Base-by-base conservation (phyloP, 768 basidiomycete species). In the Tricholoma terreum region DNA sequence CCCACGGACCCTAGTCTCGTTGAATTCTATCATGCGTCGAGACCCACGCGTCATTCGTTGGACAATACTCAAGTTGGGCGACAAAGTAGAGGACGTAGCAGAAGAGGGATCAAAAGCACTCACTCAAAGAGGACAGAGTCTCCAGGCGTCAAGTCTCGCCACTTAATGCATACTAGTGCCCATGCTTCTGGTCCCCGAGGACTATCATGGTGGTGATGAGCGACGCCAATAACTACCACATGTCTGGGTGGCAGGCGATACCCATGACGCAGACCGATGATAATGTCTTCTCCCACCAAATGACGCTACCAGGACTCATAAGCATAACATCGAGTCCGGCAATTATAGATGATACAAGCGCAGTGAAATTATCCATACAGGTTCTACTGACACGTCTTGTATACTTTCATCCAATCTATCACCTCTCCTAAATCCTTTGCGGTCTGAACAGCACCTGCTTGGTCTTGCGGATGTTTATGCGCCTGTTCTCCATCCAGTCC, bases 41-140 rank as follows among this genome's bases (percentile, higher is more conserved):
- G 94, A 96, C 65, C 92, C 92, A 10, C 83, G 88, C 31, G 90
- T 96, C 12, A 75, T 96, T 54, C 82, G 92, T 17, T 90, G 88
- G 84, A 91, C 90, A 6, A 81, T 89, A 48, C 72, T 93, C 33
- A 93, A 92, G 65, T 71, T 90, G 51, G 93, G 87, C 9, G 83
- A 89, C 55, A 86, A 81, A 54, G 75, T 88, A 0, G 84, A 90
- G 66, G 85, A 91, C 63, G 73, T 92, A 15, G 82, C 87, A 27
- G 61, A 69, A 42, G 74, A 81, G 50, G 80, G 80, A 40, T 76
- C 80, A 59, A 60, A 61, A 34, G 27, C 36, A 33, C 31, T 49
- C 34, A 27, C 24, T 27, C 24, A 27, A 27, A 27, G 24, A 27
- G 24, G 24, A 27, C 24, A 27, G 24, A 27, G 24, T 24, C 22